Percentiles rank a stretch among this genome's conserved stretches.
Conservation (phyloP, 176 grass and related monocot species). For the Musa troglodytarum region DNA sequence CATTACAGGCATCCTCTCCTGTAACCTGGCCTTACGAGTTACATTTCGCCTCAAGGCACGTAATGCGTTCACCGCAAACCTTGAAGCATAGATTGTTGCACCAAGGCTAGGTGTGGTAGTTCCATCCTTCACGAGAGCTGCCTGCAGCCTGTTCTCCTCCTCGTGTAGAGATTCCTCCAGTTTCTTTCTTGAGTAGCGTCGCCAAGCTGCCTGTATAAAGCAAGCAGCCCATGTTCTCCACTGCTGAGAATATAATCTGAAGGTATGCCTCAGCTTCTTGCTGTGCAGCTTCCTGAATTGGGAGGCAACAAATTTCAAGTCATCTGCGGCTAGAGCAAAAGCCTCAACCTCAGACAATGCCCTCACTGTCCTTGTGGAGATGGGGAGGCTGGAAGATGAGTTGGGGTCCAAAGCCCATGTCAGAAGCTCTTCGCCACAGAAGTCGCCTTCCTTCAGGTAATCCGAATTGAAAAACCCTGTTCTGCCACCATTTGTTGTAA, state of each 20-base stretch:
- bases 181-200: background rate
- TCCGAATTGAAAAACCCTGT: conserved; percentile 3
- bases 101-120: conserved; percentile 9
- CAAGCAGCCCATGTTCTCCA: conserved; percentile 11
- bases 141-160: conserved; percentile 18
- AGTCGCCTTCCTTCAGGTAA: background rate
- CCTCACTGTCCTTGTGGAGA: background rate
- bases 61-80: conserved; percentile 13
- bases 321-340: background rate
- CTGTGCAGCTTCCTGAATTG: background rate
- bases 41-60: conserved; percentile 11
- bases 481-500: conserved; percentile 1
- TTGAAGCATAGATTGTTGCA: conserved; percentile 19
- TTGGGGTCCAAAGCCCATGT: background rate
- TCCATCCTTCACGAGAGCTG: background rate
- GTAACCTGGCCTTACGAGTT: conserved; percentile 11
- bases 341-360: conserved; percentile 1
- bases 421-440: background rate
- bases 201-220: conserved; percentile 3
- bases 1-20: conserved; percentile 23
- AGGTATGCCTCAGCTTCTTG: background rate
- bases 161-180: background rate
- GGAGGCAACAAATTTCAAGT: conserved; percentile 1
- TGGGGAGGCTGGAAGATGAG: background rate
- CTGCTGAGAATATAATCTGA: background rate